These are phyloP conservation scores for Pugionium dolabratum DNA, from an alignment of 345 rosid species.

Conservation along the genomic window DNA sequence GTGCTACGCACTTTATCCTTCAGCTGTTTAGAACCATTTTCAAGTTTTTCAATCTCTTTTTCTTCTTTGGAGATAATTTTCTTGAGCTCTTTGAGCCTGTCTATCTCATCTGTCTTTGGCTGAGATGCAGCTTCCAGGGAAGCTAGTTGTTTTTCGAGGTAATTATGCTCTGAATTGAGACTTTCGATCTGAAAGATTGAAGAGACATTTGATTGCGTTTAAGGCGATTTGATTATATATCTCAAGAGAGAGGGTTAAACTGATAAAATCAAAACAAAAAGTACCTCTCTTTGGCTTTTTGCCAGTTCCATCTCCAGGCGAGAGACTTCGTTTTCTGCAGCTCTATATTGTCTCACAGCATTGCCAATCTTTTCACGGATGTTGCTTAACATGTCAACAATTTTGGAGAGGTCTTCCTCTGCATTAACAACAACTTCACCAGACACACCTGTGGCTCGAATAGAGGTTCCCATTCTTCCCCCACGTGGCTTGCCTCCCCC, in stretches of 20 bases:
- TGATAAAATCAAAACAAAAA: not conserved
- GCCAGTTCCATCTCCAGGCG: slow-evolving; percentile 83
- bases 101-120: slow-evolving; percentile 73
- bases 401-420: slow-evolving; percentile 66
- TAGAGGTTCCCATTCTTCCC: slow-evolving; percentile 94
- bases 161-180: slow-evolving; percentile 65
- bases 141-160: slow-evolving; percentile 75
- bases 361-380: slow-evolving; percentile 62
- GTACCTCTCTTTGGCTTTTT: slow-evolving; percentile 86
- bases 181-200: slow-evolving; percentile 63
- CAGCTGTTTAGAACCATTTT: slow-evolving; percentile 68
- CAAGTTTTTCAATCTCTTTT: slow-evolving; percentile 66
- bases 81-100: slow-evolving; percentile 66
- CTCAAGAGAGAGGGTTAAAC: slow-evolving; percentile 3
- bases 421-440: slow-evolving; percentile 64
- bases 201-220: slow-evolving; percentile 22
- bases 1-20: slow-evolving; percentile 64
- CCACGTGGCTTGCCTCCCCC: slow-evolving; percentile 97
- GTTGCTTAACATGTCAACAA: slow-evolving; percentile 55
- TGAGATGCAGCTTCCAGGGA: slow-evolving; percentile 77
- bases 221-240: slow-evolving; percentile 23
- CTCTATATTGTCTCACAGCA: slow-evolving; percentile 63
- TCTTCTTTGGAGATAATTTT: slow-evolving; percentile 60
- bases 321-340: slow-evolving; percentile 64
- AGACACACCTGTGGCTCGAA: slow-evolving; percentile 77